These are phyloP conservation scores for Pseudocercospora crystallina DNA, from an alignment of 2,329 filamentous ascomycete genomes.

Conservation along the genomic window DNA sequence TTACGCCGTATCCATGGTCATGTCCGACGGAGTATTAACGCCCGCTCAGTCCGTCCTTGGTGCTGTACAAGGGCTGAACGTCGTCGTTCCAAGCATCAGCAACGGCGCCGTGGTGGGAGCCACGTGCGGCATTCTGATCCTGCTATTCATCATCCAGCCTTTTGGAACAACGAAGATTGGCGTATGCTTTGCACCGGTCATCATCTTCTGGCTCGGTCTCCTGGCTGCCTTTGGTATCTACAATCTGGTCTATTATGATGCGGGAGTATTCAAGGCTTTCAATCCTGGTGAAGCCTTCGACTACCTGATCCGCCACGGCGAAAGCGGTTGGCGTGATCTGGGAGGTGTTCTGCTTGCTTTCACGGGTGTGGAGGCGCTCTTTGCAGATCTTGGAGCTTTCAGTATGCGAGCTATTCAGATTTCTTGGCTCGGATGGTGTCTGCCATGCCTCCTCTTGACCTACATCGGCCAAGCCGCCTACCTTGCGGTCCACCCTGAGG, in stretches of 20 bases:
- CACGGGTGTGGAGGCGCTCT: constrained; percentile 76
- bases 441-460: constrained; percentile 65
- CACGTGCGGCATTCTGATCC: constrained; percentile 63
- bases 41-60: constrained; percentile 70
- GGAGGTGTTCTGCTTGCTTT: constrained; percentile 71
- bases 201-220: constrained; percentile 64
- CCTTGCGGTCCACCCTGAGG: constrained; percentile 60
- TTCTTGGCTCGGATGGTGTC: constrained; percentile 66
- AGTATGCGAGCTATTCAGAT: constrained; percentile 63
- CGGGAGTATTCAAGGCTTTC: constrained; percentile 54
- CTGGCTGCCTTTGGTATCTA: constrained; percentile 65
- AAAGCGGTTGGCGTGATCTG: constrained; percentile 63
- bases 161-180: constrained; percentile 64
- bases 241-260: constrained; percentile 49
- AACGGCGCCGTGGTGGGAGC: constrained; percentile 61
- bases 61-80: constrained; percentile 60
- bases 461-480: constrained; percentile 75
- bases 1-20: constrained; percentile 66
- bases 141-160: constrained; percentile 65
- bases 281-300: constrained; percentile 58
- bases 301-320: constrained; percentile 60
- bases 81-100: constrained; percentile 58
- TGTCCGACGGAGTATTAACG: constrained; percentile 66
- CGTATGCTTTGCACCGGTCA: constrained; percentile 62
- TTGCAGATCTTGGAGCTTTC: constrained; percentile 76